Evolutionary conservation across 2,329 filamentous ascomycete genomes (phyloP).

Genomic region (Falciphora oryzae): DNA sequence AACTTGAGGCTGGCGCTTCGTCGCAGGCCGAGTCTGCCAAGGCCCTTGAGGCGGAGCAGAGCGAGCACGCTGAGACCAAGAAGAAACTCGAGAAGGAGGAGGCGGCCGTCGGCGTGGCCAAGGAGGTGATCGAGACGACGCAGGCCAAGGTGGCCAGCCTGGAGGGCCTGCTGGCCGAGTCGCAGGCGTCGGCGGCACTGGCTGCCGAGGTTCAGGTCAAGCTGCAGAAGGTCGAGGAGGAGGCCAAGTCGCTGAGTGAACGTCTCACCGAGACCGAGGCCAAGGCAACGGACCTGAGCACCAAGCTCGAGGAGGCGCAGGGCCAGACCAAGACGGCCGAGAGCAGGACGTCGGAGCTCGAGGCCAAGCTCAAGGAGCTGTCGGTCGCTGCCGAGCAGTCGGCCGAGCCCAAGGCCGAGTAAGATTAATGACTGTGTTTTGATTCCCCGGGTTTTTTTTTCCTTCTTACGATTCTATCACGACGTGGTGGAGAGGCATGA

Average conservation of each 20-base stretch:
- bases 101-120: background rate
- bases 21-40: constrained; percentile 1
- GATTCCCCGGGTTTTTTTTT: constrained; percentile 1
- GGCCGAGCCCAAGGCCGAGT: constrained; percentile 9
- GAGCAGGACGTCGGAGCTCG: constrained; percentile 8
- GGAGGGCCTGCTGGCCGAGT: constrained; percentile 4
- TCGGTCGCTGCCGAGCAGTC: constrained; percentile 4
- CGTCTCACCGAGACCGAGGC: constrained; percentile 6
- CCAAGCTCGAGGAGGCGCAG: constrained; percentile 9
- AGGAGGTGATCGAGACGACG: constrained; percentile 5
- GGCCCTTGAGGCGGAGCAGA: constrained; percentile 6
- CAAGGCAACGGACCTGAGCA: constrained; percentile 5
- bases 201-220: constrained; percentile 6
- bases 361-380: constrained; percentile 8
- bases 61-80: constrained; percentile 2
- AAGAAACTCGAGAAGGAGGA: constrained; percentile 5
- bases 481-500: constrained; percentile 1
- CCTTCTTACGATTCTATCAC: constrained; percentile 2
- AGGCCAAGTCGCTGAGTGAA: constrained; percentile 5
- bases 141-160: constrained; percentile 8
- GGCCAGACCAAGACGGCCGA: constrained; percentile 6
- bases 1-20: background rate
- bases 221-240: constrained; percentile 6
- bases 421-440: constrained; percentile 2
- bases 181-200: constrained; percentile 3